Conservation (phyloP, 1,284 basidiomycete genomes). For the Cystobasidiaceae sp. region DNA sequence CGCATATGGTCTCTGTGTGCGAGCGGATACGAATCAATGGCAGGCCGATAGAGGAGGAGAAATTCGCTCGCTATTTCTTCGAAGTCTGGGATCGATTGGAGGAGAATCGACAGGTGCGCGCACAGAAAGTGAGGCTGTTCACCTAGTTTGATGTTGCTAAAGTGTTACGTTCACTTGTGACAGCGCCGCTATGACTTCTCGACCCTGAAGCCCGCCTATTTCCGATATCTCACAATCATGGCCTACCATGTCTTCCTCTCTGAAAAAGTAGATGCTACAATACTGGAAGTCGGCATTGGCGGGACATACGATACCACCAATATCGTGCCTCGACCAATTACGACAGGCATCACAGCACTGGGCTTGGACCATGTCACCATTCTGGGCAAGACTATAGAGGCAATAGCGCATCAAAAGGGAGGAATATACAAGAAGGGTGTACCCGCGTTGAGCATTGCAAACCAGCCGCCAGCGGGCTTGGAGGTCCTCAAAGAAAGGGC, state of each 20-base stretch:
- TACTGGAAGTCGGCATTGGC: conserved; percentile 95
- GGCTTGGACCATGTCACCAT: conserved; percentile 91
- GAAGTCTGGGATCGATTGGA: conserved; percentile 89
- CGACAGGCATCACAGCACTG: conserved; percentile 82
- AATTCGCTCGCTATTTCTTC: conserved; percentile 89
- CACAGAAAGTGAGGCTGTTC: not conserved
- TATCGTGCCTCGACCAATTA: conserved; percentile 81
- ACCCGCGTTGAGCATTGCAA: conserved; percentile 70
- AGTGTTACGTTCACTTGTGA: not conserved
- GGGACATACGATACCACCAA: conserved; percentile 95
- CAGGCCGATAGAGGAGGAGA: conserved; percentile 74
- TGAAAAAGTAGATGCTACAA: conserved; percentile 74
- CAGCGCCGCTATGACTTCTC: conserved; percentile 59
- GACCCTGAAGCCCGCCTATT: conserved; percentile 79
- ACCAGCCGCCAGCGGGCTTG: conserved; percentile 65
- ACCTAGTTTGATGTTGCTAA: not conserved
- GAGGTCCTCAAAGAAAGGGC: conserved; percentile 65
- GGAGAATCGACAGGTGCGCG: conserved; percentile 57
- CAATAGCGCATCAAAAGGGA: conserved; percentile 93
- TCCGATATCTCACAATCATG: conserved; percentile 85
- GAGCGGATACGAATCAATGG: conserved; percentile 95
- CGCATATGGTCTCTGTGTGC: conserved; percentile 90
- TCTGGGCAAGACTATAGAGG: conserved; percentile 79
- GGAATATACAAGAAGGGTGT: conserved; percentile 92
- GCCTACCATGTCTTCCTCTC: conserved; percentile 86